Evolutionary conservation across 345 rosid species (phyloP), one percentile per base, ranked within the genome.

Genomic region (Microthlaspi erraticum): DNA sequence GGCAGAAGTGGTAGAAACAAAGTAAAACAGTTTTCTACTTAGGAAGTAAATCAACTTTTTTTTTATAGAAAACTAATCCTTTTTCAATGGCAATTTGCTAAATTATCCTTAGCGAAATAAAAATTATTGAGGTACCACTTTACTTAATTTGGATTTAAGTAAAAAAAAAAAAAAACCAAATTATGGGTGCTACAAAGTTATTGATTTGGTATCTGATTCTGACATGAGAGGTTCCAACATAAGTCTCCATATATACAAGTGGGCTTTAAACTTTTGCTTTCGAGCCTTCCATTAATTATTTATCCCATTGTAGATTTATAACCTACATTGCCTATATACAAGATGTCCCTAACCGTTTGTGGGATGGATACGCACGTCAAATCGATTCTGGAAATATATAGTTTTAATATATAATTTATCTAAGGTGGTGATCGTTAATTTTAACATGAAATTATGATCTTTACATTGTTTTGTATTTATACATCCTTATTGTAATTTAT

Each of bases 311-410:
- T 58, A 55, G 72, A 59, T 66, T 49, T 58, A 50, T 66, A 74
- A 74, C 62, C 54, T 74, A 41, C 72, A 50, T 6, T 49, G 57
- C 38, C 59, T 20, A 64, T 41, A 58, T 50, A 32, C 60, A 74
- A 57, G 20, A 65, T 74, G 66, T 52, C 32, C 33, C 60, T 32
- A 59, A 74, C 78, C 53, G 73, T 60, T 43, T 44, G 38, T 74
- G 14, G 8, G 66, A 73, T 18, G 68, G 73, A 59, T 74, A 39
- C 68, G 55, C 73, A 74, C 73, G 78, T 74, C 73, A 66, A 41
- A 41, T 42, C 62, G 8, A 51, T 49, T 63, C 14, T n/a, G 55
- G 64, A 42, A 10, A 14, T 45, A 7, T 19, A 0, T 1, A 1
- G 4, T 4, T 16, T 11, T 0, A 14, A 7, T 36, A 39, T 53